Evolutionary conservation across 352 stramenopile species (phyloP).

Genomic region (Globisporangium megalacanthum): DNA sequence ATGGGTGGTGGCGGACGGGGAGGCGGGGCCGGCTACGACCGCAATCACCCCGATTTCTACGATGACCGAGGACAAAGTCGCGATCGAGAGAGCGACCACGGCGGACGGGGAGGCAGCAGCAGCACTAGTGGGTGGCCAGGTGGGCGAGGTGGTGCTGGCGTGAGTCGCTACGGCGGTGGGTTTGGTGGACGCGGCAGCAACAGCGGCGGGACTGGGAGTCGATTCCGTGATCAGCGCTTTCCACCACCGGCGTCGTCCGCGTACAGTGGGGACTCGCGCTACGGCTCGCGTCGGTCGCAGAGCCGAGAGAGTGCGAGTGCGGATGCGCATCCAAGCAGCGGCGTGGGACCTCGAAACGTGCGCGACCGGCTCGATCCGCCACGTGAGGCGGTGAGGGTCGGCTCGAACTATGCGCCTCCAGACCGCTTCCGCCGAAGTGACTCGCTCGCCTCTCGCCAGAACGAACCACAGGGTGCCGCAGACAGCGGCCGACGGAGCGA

Average conservation of each 20-base stretch:
- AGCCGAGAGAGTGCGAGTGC: conserved; percentile 37
- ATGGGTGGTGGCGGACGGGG: conserved; percentile 24
- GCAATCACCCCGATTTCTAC: conserved; percentile 23
- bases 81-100: conserved; percentile 28
- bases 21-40: conserved; percentile 19
- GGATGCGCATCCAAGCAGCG: conserved; percentile 11
- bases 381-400: conserved; percentile 5
- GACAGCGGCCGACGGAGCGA: conserved; percentile 17
- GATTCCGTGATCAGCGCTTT: conserved; percentile 24
- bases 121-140: conserved; percentile 8
- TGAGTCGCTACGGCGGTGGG: conserved; percentile 13
- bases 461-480: conserved; percentile 17
- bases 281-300: conserved; percentile 22
- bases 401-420: conserved; percentile 10
- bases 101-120: conserved; percentile 11
- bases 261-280: conserved; percentile 19
- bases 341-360: conserved; percentile 7
- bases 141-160: conserved; percentile 8
- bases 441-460: conserved; percentile 14
- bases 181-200: conserved; percentile 6
- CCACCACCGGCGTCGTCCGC: conserved; percentile 18
- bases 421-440: conserved; percentile 16
- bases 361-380: conserved; percentile 15
- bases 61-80: conserved; percentile 26
- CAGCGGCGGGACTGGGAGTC: conserved; percentile 10